phyloP scores from a whole-genome alignment of 2,329 filamentous ascomycete genomes.

The Tolypocladium nubicola region DNA sequence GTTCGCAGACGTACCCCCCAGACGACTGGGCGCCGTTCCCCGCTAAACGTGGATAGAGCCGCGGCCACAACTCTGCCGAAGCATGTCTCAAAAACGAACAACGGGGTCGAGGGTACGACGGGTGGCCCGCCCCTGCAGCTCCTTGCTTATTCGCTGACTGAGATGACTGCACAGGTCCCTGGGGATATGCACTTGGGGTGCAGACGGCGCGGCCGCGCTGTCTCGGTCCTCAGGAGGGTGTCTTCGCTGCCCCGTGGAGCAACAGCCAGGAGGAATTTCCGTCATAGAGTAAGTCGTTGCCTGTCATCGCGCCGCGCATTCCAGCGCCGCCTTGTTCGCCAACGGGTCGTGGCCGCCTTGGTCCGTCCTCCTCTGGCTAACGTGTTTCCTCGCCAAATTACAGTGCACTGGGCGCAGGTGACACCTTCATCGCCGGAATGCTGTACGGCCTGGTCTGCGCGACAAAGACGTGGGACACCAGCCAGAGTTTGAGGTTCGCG shows the following conservation, averaged over 20 bases:
- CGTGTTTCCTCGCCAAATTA: background rate
- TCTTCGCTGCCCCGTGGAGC: constrained; percentile 29
- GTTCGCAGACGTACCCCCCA: background rate
- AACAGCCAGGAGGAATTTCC: constrained; percentile 23
- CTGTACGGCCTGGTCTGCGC: constrained; percentile 49
- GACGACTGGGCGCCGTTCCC: background rate
- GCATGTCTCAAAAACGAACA: constrained; percentile 38
- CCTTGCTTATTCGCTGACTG: constrained; percentile 9
- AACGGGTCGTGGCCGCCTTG: background rate
- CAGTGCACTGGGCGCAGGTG: constrained; percentile 63
- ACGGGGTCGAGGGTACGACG: constrained; percentile 32
- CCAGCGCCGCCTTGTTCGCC: background rate
- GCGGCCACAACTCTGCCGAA: constrained; percentile 34
- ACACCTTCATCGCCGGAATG: constrained; percentile 66
- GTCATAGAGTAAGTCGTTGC: constrained; percentile 48
- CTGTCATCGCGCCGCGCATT: background rate
- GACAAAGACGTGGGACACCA: constrained; percentile 34
- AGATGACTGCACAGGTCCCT: constrained; percentile 25
- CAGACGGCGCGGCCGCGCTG: constrained; percentile 30
- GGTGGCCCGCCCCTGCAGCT: constrained; percentile 2
- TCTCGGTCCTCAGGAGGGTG: constrained; percentile 17
- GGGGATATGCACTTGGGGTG: constrained; percentile 50
- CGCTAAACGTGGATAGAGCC: constrained; percentile 12
- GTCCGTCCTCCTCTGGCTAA: background rate
- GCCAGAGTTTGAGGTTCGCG: constrained; percentile 45